Evolutionary conservation across 257 asterid species (phyloP), one percentile per base, ranked within the genome.

Genomic region (Dorcoceras hygrometricum): DNA sequence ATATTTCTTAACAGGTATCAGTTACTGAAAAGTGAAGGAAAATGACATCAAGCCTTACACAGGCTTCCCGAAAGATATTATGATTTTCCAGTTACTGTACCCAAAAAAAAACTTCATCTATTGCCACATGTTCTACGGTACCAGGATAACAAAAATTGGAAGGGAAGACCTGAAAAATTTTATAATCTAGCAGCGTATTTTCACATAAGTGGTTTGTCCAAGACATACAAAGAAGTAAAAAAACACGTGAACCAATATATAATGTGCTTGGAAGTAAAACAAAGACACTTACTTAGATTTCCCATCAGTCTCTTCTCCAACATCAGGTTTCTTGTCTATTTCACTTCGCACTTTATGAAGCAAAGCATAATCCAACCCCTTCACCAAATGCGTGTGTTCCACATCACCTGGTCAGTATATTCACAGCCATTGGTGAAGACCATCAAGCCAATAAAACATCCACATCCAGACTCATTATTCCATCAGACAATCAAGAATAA

Each of bases 311-410:
- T 88, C 96, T 73, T 87, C 97, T 74, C 75, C 99, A 73, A 5
- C 85, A 48, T 90, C 99, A 22, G 96, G 91, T 78, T 81, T 86
- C 86, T 88, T 94, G 72, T 76, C 99, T 63, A 88, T 88, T 82
- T 94, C 97, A 87, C 99, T 90, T 74, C 97, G 79, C 66, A 94
- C 89, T 86, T 94, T 90, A 79, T 94, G 71, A 72, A 94, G 97
- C 73, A 94, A 88, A 55, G 99, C 99, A 69, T 82, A 94, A 76
- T 94, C 99, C 87, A 94, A 73, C 72, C 99, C 99, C 79, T 94
- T 94, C 53, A 94, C 97, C 83, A 94, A 84, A 81, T 90, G 97
- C 1, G 99, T 94, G 83, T 94, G 99, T 80, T 94, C 97, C 70
- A 94, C 97, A 80, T 94, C 99, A 81, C 99, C 99, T 94, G 82